These are phyloP conservation scores for Mimosa pudica DNA, from an alignment of 306 rosid species.

Conservation along the genomic window DNA sequence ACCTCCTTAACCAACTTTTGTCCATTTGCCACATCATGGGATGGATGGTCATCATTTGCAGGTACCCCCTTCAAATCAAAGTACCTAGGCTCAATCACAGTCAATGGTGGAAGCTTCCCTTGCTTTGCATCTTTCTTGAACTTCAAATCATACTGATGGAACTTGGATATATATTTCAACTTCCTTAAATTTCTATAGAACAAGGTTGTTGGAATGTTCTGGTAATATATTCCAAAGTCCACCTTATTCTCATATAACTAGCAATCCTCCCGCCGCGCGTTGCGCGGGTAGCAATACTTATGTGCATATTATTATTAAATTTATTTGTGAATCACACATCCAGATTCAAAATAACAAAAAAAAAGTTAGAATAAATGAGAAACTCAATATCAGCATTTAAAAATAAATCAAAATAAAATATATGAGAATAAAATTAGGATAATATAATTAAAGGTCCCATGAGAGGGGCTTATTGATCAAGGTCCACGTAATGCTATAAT, in stretches of 20 bases:
- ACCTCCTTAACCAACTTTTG: constrained; percentile 94
- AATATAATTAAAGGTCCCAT: too few species aligned
- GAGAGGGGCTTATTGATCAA: too few species aligned
- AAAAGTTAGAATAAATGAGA: too few species aligned
- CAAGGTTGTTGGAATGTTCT: constrained; percentile 81
- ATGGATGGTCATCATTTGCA: constrained; percentile 96
- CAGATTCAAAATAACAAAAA: too few species aligned
- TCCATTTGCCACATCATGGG: constrained; percentile 98
- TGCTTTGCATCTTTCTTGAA: constrained; percentile 78
- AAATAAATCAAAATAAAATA: too few species aligned
- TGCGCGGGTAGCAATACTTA: too few species aligned
- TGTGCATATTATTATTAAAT: too few species aligned
- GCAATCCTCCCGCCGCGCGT: too few species aligned
- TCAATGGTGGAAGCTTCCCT: constrained; percentile 86
- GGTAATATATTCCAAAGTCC: constrained; percentile 81
- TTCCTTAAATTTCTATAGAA: constrained; percentile 91
- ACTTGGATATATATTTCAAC: constrained; percentile 73
- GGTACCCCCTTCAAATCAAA: constrained; percentile 76
- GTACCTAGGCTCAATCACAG: constrained; percentile 91
- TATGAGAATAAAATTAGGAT: too few species aligned
- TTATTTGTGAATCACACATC: too few species aligned
- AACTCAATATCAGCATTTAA: too few species aligned
- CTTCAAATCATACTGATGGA: constrained; percentile 74
- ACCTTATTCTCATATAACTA: constrained; percentile 65
- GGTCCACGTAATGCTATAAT: too few species aligned